phyloP scores from a whole-genome alignment of 768 basidiomycete genomes.

The Mycena olivaceomarginata region DNA sequence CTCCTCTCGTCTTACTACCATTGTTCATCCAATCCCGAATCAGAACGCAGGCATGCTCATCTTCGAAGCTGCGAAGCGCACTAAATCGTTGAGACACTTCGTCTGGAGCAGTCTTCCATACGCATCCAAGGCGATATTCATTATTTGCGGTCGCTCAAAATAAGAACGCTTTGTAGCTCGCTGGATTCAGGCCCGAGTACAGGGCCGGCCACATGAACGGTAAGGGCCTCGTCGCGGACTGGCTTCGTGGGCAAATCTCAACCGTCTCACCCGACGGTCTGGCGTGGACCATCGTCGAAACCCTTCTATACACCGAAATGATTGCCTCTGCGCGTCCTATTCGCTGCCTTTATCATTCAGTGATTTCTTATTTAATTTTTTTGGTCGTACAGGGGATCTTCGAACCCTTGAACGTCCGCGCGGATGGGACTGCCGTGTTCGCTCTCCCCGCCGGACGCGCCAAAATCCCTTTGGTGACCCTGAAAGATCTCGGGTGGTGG shows the following conservation, averaged over 20 bases:
- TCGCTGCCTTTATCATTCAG: background rate
- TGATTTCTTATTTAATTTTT: background rate
- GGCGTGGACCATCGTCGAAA: background rate
- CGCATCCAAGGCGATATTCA: constrained; percentile 56
- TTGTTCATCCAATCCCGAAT: background rate
- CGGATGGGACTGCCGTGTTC: constrained; percentile 62
- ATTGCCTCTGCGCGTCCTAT: background rate
- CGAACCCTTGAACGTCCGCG: constrained; percentile 46
- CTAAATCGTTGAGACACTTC: constrained; percentile 57
- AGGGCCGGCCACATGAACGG: background rate
- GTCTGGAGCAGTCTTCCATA: constrained; percentile 66
- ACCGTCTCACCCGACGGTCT: background rate
- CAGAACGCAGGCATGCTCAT: background rate
- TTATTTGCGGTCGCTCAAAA: background rate
- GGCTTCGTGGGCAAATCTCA: background rate
- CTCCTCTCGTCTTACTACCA: background rate
- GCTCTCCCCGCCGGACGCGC: constrained; percentile 58
- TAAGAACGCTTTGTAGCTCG: background rate
- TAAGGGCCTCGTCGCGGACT: background rate
- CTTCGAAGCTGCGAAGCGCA: constrained; percentile 61
- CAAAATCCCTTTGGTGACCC: constrained; percentile 58
- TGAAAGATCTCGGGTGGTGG: constrained; percentile 53
- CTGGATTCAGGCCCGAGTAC: background rate
- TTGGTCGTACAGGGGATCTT: background rate
- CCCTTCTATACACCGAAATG: background rate